These are phyloP conservation scores for Phoma sp. DNA, from an alignment of 2,329 filamentous ascomycete species.

Conservation along the genomic window DNA sequence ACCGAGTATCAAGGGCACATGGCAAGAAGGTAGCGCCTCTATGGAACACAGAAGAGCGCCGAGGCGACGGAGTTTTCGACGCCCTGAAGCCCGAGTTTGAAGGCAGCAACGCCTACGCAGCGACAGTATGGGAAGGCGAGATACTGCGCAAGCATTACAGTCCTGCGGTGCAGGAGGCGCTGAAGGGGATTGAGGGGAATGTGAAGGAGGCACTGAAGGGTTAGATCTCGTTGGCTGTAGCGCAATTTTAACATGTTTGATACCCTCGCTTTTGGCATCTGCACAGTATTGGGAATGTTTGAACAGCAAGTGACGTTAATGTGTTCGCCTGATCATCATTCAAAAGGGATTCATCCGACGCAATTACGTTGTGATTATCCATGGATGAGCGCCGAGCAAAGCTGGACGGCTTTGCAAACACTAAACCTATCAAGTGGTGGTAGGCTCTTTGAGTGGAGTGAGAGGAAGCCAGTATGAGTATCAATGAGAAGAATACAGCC, in stretches of 20 bases:
- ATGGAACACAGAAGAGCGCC: slow-evolving; percentile 94
- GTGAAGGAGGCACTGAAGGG: slow-evolving; percentile 39
- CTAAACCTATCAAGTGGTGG: too few relatives aligned
- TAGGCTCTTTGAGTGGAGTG: too few relatives aligned
- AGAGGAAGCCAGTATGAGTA: too few relatives aligned
- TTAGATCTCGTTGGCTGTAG: neutral
- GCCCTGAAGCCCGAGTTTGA: slow-evolving; percentile 75
- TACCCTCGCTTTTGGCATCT: neutral
- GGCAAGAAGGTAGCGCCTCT: slow-evolving; percentile 81
- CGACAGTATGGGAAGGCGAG: slow-evolving; percentile 93
- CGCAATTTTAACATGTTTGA: neutral
- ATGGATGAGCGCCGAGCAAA: too few relatives aligned
- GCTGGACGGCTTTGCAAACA: too few relatives aligned
- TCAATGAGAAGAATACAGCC: too few relatives aligned
- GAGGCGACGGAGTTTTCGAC: slow-evolving; percentile 88
- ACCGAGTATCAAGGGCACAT: slow-evolving; percentile 81
- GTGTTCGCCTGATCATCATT: too few relatives aligned
- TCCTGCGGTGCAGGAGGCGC: slow-evolving; percentile 80
- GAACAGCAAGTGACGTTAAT: too few relatives aligned
- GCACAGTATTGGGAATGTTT: too few relatives aligned
- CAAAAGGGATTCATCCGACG: too few relatives aligned
- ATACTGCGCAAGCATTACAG: slow-evolving; percentile 84
- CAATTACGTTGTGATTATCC: too few relatives aligned
- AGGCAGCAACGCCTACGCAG: slow-evolving; percentile 87
- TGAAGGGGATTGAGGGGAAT: slow-evolving; percentile 50